Percentiles rank a stretch among this genome's conserved stretches.
phyloP scores from a whole-genome alignment of 495 filamentous ascomycete species.

The Penicillium flavigenum region DNA sequence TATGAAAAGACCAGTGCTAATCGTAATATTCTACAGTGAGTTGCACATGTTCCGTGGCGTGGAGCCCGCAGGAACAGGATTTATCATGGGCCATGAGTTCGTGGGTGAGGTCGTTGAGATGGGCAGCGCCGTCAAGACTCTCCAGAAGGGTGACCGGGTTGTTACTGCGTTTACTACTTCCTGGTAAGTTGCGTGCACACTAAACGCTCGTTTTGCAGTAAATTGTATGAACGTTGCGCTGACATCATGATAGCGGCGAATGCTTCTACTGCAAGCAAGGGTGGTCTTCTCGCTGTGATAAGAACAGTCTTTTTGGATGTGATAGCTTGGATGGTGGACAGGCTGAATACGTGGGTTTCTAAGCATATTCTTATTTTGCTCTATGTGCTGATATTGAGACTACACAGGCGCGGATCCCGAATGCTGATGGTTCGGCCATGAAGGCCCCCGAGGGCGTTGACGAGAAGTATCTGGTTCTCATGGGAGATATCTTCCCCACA shows the following conservation, averaged over 20 bases:
- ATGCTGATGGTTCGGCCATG: constrained; percentile 79
- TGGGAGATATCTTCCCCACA: constrained; percentile 64
- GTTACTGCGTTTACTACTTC: constrained; percentile 85
- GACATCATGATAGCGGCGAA: constrained; percentile 52
- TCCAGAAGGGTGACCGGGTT: constrained; percentile 74
- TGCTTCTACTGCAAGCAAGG: constrained; percentile 91
- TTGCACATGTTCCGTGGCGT: constrained; percentile 88
- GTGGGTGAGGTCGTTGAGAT: constrained; percentile 70
- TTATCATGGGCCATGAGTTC: constrained; percentile 75
- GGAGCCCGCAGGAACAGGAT: constrained; percentile 61
- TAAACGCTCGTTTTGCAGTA: background rate
- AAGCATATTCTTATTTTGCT: background rate
- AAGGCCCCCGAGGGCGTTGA: constrained; percentile 73
- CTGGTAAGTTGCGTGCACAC: constrained; percentile 54
- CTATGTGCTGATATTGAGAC: background rate
- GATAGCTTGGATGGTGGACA: constrained; percentile 78
- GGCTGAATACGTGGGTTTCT: constrained; percentile 68
- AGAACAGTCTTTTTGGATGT: constrained; percentile 72
- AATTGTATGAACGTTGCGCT: constrained; percentile 3
- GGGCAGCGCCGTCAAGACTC: constrained; percentile 64
- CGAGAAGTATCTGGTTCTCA: constrained; percentile 75
- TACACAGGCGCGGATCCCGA: constrained; percentile 67
- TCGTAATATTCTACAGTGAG: constrained; percentile 55
- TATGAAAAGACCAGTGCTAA: background rate
- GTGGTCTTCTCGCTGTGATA: constrained; percentile 79